A percentile compares a stretch with the other conserved stretches of the same genome.
Conservation (phyloP, 1,284 basidiomycete genomes). For the Apiotrichum siamense region DNA sequence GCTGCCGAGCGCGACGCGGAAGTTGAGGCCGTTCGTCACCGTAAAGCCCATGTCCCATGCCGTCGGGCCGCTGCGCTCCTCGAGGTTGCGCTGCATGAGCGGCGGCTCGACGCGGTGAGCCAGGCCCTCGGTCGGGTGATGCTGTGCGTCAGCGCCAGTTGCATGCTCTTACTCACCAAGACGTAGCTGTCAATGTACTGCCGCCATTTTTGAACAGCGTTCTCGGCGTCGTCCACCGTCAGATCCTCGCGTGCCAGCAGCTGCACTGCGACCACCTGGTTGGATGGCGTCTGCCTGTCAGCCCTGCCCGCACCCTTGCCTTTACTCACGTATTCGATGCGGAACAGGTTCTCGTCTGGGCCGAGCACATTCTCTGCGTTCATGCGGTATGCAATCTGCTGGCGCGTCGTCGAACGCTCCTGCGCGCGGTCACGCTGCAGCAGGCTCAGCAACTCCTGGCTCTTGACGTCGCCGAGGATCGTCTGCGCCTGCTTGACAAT, state of each 20-base stretch:
- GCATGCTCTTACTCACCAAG: constrained; percentile 56
- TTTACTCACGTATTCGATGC: constrained; percentile 76
- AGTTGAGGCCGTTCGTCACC: constrained; percentile 51
- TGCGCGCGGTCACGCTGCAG: constrained; percentile 65
- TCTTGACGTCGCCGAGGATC: constrained; percentile 70
- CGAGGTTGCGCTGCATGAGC: constrained; percentile 58
- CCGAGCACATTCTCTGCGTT: constrained; percentile 76
- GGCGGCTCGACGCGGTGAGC: constrained; percentile 58
- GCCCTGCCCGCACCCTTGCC: neutral
- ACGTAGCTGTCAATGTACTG: constrained; percentile 85
- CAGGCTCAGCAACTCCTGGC: constrained; percentile 74
- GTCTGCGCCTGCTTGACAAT: constrained; percentile 82
- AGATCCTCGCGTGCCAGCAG: constrained; percentile 84
- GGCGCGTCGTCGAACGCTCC: constrained; percentile 63
- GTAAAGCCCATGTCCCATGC: constrained; percentile 17
- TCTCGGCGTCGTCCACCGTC: constrained; percentile 77
- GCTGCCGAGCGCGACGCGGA: constrained; percentile 54
- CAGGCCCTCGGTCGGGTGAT: constrained; percentile 51
- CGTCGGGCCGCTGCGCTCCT: constrained; percentile 11
- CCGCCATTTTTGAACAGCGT: constrained; percentile 75
- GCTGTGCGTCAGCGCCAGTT: constrained; percentile 15
- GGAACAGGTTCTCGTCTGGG: constrained; percentile 84
- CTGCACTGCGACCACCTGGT: constrained; percentile 71
- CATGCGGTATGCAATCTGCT: constrained; percentile 76
- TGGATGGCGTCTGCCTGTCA: constrained; percentile 57